Conservation (phyloP, 495 filamentous ascomycete species). For the Hyaloscypha hepaticicola region DNA sequence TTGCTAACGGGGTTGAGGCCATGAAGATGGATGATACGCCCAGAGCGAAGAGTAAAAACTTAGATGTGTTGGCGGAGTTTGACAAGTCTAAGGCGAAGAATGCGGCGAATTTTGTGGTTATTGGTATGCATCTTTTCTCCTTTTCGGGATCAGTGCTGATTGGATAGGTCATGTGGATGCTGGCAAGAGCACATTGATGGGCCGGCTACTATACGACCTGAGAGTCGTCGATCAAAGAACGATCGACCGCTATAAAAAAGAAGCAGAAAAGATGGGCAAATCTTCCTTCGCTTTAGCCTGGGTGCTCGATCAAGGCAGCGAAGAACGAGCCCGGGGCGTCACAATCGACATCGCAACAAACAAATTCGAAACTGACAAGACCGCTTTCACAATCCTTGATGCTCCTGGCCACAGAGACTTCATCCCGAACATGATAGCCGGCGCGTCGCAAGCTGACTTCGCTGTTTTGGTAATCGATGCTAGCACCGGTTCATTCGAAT, state of each 20-base stretch:
- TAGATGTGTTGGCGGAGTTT: conserved; percentile 83
- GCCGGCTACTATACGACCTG: conserved; percentile 84
- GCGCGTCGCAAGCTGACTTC: conserved; percentile 93
- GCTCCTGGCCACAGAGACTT: conserved; percentile 94
- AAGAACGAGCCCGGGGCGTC: conserved; percentile 87
- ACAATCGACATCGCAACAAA: conserved; percentile 97
- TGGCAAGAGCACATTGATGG: conserved; percentile 97
- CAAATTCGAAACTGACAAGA: conserved; percentile 84
- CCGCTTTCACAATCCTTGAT: conserved; percentile 90
- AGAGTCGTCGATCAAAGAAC: conserved; percentile 84
- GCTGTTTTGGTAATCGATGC: conserved; percentile 94
- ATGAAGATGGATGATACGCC: conserved; percentile 68
- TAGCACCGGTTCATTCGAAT: conserved; percentile 83
- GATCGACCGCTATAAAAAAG: conserved; percentile 80
- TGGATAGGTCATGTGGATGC: conserved; percentile 87
- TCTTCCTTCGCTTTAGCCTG: conserved; percentile 94
- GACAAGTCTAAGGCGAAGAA: conserved; percentile 73
- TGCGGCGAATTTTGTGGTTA: conserved; percentile 91
- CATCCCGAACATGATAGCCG: conserved; percentile 98
- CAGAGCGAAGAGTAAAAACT: conserved; percentile 76
- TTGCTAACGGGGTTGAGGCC: conserved; percentile 51
- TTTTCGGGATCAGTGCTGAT: conserved; percentile 3
- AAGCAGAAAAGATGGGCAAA: conserved; percentile 90
- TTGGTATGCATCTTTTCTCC: conserved; percentile 58
- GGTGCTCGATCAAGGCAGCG: conserved; percentile 87